Conservation (phyloP, 495 filamentous ascomycete species). For the Usnea hakonensis region DNA sequence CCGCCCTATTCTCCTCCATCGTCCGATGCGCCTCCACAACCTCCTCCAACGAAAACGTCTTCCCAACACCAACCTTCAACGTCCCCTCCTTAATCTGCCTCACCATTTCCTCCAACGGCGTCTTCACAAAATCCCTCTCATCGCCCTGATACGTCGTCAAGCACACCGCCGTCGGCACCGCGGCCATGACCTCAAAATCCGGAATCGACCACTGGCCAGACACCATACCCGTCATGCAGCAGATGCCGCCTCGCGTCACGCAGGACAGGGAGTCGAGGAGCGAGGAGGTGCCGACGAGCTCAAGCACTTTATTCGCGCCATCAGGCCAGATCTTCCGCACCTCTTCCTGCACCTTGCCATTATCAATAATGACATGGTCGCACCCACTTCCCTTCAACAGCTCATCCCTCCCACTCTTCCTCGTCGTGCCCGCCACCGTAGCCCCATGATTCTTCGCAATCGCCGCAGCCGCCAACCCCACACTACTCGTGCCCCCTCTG, state of each 20-base stretch:
- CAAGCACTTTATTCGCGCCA: slow-evolving; percentile 43
- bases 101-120: slow-evolving; percentile 40
- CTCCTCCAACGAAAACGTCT: slow-evolving; percentile 43
- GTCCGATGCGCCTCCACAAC: slow-evolving; percentile 40
- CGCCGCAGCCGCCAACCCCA: slow-evolving; percentile 41
- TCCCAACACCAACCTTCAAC: slow-evolving; percentile 38
- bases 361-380: slow-evolving; percentile 37
- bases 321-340: slow-evolving; percentile 28
- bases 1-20: slow-evolving; percentile 36
- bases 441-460: slow-evolving; percentile 40
- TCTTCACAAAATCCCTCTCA: slow-evolving; percentile 38
- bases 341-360: slow-evolving; percentile 32
- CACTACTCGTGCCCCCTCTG: slow-evolving; percentile 43
- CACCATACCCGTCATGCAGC: slow-evolving; percentile 46
- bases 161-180: slow-evolving; percentile 37
- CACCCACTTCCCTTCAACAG: slow-evolving; percentile 35
- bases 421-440: slow-evolving; percentile 32
- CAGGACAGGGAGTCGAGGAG: slow-evolving; percentile 39
- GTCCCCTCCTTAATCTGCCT: slow-evolving; percentile 32
- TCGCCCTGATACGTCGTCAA: slow-evolving; percentile 41
- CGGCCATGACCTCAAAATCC: slow-evolving; percentile 40
- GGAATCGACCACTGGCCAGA: slow-evolving; percentile 41
- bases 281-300: slow-evolving; percentile 37
- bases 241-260: slow-evolving; percentile 33
- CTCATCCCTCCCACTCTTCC: slow-evolving; percentile 31